Percentiles rank a stretch among this genome's conserved stretches.
These are phyloP conservation scores for Chaetomium globosum DNA, from an alignment of 2,329 filamentous ascomycete species.

Conservation along the genomic window DNA sequence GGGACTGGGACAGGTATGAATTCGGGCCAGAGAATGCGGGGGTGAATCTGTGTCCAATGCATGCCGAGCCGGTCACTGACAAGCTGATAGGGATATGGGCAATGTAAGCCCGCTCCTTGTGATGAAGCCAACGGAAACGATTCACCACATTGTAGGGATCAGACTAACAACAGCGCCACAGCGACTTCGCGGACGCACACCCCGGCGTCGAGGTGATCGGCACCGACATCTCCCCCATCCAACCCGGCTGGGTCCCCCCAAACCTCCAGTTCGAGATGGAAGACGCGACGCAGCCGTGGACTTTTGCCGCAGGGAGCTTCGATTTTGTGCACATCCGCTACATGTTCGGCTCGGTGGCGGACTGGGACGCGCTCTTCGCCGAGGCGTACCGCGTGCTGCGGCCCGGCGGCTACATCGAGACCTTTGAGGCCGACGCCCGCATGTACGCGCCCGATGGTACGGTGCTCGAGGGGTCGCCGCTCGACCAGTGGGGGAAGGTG, in stretches of 20 bases:
- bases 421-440: constrained; percentile 21
- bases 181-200: constrained; percentile 47
- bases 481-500: constrained; percentile 45
- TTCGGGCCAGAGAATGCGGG: neutral
- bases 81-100: constrained; percentile 26
- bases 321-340: constrained; percentile 59
- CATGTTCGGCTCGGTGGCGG: constrained; percentile 26
- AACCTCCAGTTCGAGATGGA: constrained; percentile 65
- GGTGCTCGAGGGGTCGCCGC: constrained; percentile 37
- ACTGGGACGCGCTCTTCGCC: constrained; percentile 30
- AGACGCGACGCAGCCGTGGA: constrained; percentile 54
- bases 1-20: constrained; percentile 32
- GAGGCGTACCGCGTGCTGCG: constrained; percentile 30
- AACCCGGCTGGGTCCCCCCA: constrained; percentile 48
- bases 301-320: constrained; percentile 50
- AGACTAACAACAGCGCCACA: constrained; percentile 31
- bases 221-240: constrained; percentile 17
- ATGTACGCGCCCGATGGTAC: constrained; percentile 58
- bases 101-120: constrained; percentile 5
- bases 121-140: neutral
- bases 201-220: constrained; percentile 40
- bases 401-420: constrained; percentile 34
- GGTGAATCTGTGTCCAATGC: too few relatives aligned
- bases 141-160: neutral
- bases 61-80: too few relatives aligned